Base-by-base conservation (phyloP, 495 filamentous ascomycete species). In the Aspergillus mulundensis region DNA sequence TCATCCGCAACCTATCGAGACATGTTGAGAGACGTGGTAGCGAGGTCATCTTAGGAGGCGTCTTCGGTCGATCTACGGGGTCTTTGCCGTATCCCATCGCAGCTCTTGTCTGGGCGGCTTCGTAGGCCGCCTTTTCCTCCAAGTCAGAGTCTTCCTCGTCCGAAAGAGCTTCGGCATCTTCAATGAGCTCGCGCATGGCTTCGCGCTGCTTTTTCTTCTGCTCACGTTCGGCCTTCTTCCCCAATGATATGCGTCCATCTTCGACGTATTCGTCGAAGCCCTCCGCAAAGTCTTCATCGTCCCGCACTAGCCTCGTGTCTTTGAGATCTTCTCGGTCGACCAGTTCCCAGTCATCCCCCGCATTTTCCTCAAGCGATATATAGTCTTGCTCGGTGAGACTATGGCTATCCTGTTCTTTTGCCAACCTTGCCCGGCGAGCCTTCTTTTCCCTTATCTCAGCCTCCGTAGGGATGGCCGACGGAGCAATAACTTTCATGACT, bases 401-500 rank as follows among this genome's bases (percentile, higher is more conserved):
- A 38, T 85, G 72, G 25, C 48, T 50, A 7, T 91, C 85, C 42
- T 87, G 74, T 48, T 94, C 87, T 49, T 89, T 77, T 3, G 91
- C 91, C 16, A 93, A 66, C 2, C 90, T 81, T 25, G 88, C 87
- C 24, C 95, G 83, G 10, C 95, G 84, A 38, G 86, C 87, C 73
- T 97, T 98, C 75, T 94, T 94, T 68, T 95, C 91, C 45, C 82
- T 80, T 39, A 97, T 96, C 62, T 97, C 88, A n/a, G 88, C 83
- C 64, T 90, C 87, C 21, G 86, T 90, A 3, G 92, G 88, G 50
- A 97, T 91, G 1, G 71, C 65, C 3, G 77, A 67, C 40, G 58
- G 64, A 15, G 61, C 60, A 14, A 69, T 66, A 11, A 70, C 61
- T 23, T 59, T 62, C 66, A 74, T 75, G 16, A 77, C 52, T 18